These are phyloP conservation scores for Diaporthe ampelina DNA, from an alignment of 2,329 filamentous ascomycete species.

Conservation along the genomic window DNA sequence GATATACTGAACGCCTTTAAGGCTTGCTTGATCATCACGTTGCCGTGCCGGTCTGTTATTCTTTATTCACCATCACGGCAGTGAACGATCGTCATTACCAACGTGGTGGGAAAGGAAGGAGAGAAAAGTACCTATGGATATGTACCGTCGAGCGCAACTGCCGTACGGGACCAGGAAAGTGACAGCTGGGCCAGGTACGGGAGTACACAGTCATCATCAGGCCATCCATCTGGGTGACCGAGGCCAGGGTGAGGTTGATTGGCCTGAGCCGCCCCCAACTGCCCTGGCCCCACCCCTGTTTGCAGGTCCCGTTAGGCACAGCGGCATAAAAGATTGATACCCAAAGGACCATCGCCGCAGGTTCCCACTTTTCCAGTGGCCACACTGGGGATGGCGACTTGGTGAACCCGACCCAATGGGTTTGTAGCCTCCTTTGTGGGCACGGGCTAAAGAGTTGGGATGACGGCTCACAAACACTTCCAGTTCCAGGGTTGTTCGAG, in stretches of 20 bases:
- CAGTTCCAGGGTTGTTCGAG: constrained; percentile 25
- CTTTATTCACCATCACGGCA: not conserved
- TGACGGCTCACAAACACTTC: constrained; percentile 26
- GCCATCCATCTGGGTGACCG: constrained; percentile 34
- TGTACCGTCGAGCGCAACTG: constrained; percentile 16
- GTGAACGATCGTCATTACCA: not conserved
- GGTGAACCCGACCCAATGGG: constrained; percentile 28
- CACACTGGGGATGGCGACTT: constrained; percentile 25
- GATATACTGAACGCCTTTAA: too few species aligned
- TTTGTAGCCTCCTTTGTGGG: constrained; percentile 23
- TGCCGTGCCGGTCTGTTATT: not conserved
- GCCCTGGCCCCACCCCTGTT: constrained; percentile 29
- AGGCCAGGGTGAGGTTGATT: constrained; percentile 32
- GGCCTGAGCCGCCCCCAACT: constrained; percentile 25
- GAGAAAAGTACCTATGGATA: not conserved
- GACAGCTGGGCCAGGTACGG: constrained; percentile 17
- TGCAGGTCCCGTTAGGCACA: constrained; percentile 35
- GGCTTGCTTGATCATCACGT: not conserved
- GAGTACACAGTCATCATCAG: constrained; percentile 26
- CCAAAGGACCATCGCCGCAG: constrained; percentile 27
- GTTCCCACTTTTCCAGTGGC: constrained; percentile 32
- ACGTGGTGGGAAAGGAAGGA: not conserved
- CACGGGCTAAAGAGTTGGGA: constrained; percentile 25
- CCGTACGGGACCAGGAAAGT: not conserved
- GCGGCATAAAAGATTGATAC: constrained; percentile 37